These are phyloP conservation scores for Alopecurus myosuroides DNA, from an alignment of 176 grass and related monocot species.

Conservation along the genomic window DNA sequence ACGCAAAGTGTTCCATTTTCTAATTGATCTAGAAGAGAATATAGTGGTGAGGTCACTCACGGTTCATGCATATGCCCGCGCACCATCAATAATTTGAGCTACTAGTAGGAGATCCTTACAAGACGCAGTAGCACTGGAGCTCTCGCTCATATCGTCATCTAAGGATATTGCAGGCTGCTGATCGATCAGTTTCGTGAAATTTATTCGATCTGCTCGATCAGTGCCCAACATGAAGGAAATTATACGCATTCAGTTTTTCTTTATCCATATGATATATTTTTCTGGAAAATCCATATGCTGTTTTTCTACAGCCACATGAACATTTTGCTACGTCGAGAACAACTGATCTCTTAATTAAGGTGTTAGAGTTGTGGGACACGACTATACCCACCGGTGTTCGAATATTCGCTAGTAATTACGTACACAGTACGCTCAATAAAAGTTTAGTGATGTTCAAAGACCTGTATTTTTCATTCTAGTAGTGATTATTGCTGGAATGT, in stretches of 20 bases:
- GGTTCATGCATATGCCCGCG: constrained; percentile 30
- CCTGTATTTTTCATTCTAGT: background rate
- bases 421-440: background rate
- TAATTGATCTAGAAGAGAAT: constrained; percentile 44
- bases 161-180: background rate
- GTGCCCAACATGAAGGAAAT: constrained; percentile 9
- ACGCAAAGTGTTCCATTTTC: constrained; percentile 34
- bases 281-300: background rate
- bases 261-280: background rate
- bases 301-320: background rate
- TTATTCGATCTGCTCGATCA: background rate
- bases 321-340: background rate
- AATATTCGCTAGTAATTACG: background rate
- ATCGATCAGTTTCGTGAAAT: background rate
- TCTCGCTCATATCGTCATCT: constrained; percentile 26
- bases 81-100: constrained; percentile 42
- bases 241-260: background rate
- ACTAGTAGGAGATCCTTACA: constrained; percentile 25
- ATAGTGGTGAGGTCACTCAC: constrained; percentile 48
- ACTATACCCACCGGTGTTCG: background rate
- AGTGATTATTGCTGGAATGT: background rate
- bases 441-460: background rate
- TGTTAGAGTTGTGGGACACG: background rate
- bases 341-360: background rate
- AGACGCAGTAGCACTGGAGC: constrained; percentile 11